Conservation (phyloP, 192 early-diverging fungal species). For the Kappamyces sp. region DNA sequence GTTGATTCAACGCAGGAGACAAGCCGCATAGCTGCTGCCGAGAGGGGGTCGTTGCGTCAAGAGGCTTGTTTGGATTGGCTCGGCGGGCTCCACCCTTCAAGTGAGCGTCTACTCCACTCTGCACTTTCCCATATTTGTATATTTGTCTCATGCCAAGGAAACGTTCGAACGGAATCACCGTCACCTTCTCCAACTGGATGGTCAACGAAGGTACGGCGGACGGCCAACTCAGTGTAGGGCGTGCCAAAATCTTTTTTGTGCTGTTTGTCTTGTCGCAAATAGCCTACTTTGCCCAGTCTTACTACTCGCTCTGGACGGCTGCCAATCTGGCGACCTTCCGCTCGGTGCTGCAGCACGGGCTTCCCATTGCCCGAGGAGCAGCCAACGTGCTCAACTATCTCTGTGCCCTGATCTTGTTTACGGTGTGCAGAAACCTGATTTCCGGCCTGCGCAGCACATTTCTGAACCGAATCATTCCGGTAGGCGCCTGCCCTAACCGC, state of each 20-base stretch:
- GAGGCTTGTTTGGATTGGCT: no score
- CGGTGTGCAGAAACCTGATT: conserved; percentile 76
- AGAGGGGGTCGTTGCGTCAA: no score
- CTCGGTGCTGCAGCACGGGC: conserved; percentile 36
- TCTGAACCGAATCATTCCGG: conserved; percentile 65
- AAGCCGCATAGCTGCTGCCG: no score
- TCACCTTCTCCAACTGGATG: conserved; percentile 44
- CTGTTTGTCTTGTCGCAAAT: conserved; percentile 39
- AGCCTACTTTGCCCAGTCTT: conserved; percentile 38
- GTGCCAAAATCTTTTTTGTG: conserved; percentile 30
- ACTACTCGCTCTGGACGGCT: conserved; percentile 35
- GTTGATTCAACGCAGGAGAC: no score
- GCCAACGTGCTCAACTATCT: conserved; percentile 69
- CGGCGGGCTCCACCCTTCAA: no score
- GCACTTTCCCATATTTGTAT: no score
- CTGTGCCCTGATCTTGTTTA: conserved; percentile 71
- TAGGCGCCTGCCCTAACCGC: neutral
- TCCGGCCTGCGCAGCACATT: conserved; percentile 70
- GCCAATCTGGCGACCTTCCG: conserved; percentile 34
- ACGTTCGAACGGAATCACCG: neutral
- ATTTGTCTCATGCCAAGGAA: no score
- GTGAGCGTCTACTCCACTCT: no score
- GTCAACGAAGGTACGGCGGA: conserved; percentile 43
- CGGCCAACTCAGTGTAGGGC: conserved; percentile 26
- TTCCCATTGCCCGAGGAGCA: conserved; percentile 47